Conservation (phyloP, 176 grass and related monocot genomes). For the Leersia perrieri region DNA sequence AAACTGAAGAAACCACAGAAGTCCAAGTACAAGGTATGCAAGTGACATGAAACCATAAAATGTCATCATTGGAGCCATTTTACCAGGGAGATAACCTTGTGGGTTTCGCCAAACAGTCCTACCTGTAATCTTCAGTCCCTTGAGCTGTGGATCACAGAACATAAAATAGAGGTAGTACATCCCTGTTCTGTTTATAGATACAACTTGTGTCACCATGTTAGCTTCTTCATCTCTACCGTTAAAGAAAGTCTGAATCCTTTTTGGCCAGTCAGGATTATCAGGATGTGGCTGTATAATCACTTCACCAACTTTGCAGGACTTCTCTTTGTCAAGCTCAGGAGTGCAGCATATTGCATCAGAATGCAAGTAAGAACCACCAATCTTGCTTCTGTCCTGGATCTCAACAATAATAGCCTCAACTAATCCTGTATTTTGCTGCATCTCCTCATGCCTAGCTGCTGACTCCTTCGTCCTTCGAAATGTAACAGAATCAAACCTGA, state of each 20-base stretch:
- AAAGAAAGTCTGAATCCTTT: slow-evolving; percentile 95
- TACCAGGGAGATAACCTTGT: slow-evolving; percentile 96
- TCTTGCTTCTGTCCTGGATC: slow-evolving; percentile 95
- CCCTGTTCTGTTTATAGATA: slow-evolving; percentile 78
- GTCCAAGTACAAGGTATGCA: slow-evolving; percentile 89
- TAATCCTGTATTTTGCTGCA: slow-evolving; percentile 96
- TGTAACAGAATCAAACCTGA: slow-evolving; percentile 85
- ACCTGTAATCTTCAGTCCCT: slow-evolving; percentile 71
- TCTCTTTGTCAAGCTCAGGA: slow-evolving; percentile 61
- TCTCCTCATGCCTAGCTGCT: slow-evolving; percentile 54
- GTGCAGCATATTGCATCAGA: slow-evolving; percentile 95
- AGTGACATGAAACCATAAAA: slow-evolving; percentile 98
- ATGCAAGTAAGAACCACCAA: slow-evolving; percentile 81
- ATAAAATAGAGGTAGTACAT: slow-evolving; percentile 99
- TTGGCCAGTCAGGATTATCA: slow-evolving; percentile 80
- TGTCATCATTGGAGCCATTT: slow-evolving; percentile 95
- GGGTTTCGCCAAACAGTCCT: slow-evolving; percentile 98
- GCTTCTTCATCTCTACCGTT: slow-evolving; percentile 67
- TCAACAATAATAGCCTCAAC: slow-evolving; percentile 96
- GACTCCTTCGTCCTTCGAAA: slow-evolving; percentile 78
- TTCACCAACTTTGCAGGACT: slow-evolving; percentile 78
- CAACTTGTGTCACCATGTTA: slow-evolving; percentile 55
- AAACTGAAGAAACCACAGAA: slow-evolving; percentile 94
- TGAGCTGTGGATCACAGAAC: slow-evolving; percentile 94
- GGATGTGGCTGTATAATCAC: slow-evolving; percentile 89